Evolutionary conservation across 768 basidiomycete species (phyloP).

Genomic region (Psilocybe subaeruginosa): DNA sequence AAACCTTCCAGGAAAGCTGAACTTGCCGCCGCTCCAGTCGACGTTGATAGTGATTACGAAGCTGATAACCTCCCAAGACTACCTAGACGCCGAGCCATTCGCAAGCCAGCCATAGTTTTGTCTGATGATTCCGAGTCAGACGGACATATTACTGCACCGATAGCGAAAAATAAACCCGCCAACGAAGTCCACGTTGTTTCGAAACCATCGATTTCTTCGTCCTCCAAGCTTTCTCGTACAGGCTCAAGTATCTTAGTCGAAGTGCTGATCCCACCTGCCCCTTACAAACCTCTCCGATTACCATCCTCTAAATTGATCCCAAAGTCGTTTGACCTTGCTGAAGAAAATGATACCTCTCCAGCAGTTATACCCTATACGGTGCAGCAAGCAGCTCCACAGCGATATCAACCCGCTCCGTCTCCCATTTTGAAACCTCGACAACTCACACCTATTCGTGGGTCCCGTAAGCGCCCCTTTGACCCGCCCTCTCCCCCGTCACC

Average conservation of each 20-base stretch:
- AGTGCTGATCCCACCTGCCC: slow-evolving; percentile 44
- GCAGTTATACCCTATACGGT: neutral
- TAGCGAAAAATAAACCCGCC: slow-evolving; percentile 18
- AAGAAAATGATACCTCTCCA: neutral
- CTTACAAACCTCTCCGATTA: slow-evolving; percentile 25
- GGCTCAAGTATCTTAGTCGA: slow-evolving; percentile 31
- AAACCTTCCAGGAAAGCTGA: slow-evolving; percentile 3
- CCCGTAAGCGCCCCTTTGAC: slow-evolving; percentile 40
- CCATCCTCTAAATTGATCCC: slow-evolving; percentile 1
- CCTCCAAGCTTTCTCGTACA: slow-evolving; percentile 4
- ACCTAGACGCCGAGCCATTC: slow-evolving; percentile 28
- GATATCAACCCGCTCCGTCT: slow-evolving; percentile 24
- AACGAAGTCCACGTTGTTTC: slow-evolving; percentile 10
- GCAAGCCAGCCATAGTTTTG: slow-evolving; percentile 36
- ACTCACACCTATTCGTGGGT: slow-evolving; percentile 68
- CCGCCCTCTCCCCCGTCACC: slow-evolving; percentile 61
- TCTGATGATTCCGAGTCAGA: slow-evolving; percentile 54
- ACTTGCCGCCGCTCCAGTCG: neutral
- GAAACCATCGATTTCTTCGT: neutral
- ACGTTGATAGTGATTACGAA: slow-evolving; percentile 28
- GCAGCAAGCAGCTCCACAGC: neutral
- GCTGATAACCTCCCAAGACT: slow-evolving; percentile 22
- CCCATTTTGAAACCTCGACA: slow-evolving; percentile 49
- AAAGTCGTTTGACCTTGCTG: neutral
- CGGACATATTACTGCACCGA: slow-evolving; percentile 20